Conservation (phyloP, 495 filamentous ascomycete species). For the Aspergillus carlsbadensis region DNA sequence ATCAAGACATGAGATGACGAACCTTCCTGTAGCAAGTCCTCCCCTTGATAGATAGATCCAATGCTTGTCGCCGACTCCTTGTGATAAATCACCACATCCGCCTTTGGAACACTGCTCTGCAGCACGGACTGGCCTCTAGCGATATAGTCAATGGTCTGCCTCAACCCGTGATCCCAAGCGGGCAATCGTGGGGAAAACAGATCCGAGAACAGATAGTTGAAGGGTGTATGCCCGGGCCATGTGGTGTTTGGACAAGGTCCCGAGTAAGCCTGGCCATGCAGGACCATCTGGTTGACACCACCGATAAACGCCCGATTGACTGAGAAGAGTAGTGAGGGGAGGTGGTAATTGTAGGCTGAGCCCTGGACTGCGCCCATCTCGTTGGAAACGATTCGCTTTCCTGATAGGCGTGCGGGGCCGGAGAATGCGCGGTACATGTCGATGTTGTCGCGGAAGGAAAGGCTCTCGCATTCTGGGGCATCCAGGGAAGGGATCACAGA, state of each 20-base stretch:
- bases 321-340: constrained; percentile 26
- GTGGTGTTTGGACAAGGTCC: constrained; percentile 41
- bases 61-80: constrained; percentile 23
- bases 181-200: constrained; percentile 34
- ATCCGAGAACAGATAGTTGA: constrained; percentile 42
- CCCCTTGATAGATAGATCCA: constrained; percentile 17
- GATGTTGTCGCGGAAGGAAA: constrained; percentile 38
- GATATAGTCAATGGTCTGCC: constrained; percentile 39
- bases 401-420: constrained; percentile 40
- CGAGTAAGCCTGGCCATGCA: constrained; percentile 46
- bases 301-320: constrained; percentile 37
- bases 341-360: constrained; percentile 28
- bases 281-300: constrained; percentile 44
- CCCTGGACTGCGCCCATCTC: constrained; percentile 34
- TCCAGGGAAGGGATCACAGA: constrained; percentile 38
- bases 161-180: constrained; percentile 37
- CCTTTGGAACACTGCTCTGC: constrained; percentile 39
- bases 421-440: constrained; percentile 48
- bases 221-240: constrained; percentile 50
- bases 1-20: too few relatives aligned
- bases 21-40: constrained; percentile 21
- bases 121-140: constrained; percentile 36
- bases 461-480: constrained; percentile 48
- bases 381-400: constrained; percentile 39
- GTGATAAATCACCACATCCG: constrained; percentile 43